Evolutionary conservation across 2,329 filamentous ascomycete species (phyloP), one percentile per base, ranked within the genome.

Genomic region (Penicillium olsonii): DNA sequence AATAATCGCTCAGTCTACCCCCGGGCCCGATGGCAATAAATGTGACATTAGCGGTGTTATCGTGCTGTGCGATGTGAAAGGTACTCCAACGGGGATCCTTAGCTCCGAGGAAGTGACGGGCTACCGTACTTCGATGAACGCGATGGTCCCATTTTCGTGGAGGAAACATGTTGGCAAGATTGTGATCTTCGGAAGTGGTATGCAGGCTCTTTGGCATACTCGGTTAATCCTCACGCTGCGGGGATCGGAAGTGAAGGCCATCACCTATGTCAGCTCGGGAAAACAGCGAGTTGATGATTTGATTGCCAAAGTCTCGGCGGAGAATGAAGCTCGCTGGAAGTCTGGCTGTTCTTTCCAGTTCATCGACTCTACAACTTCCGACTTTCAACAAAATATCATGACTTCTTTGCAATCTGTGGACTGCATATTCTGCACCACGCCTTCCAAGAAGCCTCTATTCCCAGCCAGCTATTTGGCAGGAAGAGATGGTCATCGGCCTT

Each of bases 91-190:
- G 6, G 87, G 83, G 2, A 76, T 90, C 53, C 69, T 90, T 15
- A 84, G 87, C 59, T 84, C 86, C 15, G 78, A 79, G 54, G 84
- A 85, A 33, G 69, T 90, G 12, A 90, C 87, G 0, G 86, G 85
- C 5, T 91, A 90, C 67, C 82, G 87, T 50, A 90, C 87, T 0
- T 84, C 87, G 1, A 76, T 90, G 18, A 81, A 81, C 3, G 87
- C 84, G 2, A 78, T 83, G 12, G 81, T 84, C 38, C 18, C 45
- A 2, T 56, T 52, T 22, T 50, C 20, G 4, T 56, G 54, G 54
- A 50, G 52, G 22, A 37, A 43, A 12, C 14, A 42, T 5, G 57
- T 57, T 15, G 39, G 48, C 3, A 51, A 60, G 20, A 41, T 65
- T 17, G 55, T 74, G 2, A 66, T 74, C 1, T 74, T 73, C 43